These are phyloP conservation scores for Pythium angustatum DNA, from an alignment of 352 stramenopile species.

Conservation along the genomic window DNA sequence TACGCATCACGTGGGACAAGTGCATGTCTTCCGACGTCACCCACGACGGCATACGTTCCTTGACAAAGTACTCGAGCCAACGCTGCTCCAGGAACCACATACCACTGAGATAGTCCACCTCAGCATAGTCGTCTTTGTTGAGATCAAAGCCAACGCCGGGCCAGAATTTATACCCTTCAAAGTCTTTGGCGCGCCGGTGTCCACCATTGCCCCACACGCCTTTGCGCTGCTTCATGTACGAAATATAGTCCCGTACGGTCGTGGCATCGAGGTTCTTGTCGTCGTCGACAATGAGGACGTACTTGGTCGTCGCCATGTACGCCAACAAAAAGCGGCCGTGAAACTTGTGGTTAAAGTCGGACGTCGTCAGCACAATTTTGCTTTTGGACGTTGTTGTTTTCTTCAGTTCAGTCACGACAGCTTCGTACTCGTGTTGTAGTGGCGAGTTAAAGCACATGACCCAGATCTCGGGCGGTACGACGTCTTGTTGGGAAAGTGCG, in stretches of 20 bases:
- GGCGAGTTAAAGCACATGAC: constrained; percentile 67
- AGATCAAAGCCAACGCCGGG: too few relatives aligned
- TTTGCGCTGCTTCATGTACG: constrained; percentile 29
- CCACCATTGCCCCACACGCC: constrained; percentile 61
- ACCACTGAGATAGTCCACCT: constrained; percentile 62
- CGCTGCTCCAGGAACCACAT: constrained; percentile 70
- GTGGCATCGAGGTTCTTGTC: constrained; percentile 26
- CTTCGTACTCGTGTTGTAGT: constrained; percentile 40
- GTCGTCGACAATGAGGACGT: constrained; percentile 32
- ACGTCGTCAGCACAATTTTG: constrained; percentile 27
- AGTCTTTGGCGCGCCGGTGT: constrained; percentile 40
- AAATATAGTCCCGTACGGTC: constrained; percentile 28
- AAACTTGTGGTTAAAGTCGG: constrained; percentile 35
- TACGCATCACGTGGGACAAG: constrained; percentile 59
- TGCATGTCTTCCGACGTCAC: constrained; percentile 63
- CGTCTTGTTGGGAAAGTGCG: constrained; percentile 39
- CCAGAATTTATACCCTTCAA: constrained; percentile 56
- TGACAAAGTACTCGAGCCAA: constrained; percentile 68
- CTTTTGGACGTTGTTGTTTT: not conserved
- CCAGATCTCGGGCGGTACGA: constrained; percentile 50
- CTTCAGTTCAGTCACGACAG: constrained; percentile 31
- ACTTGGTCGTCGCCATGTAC: constrained; percentile 35
- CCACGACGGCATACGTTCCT: constrained; percentile 52
- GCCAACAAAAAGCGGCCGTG: constrained; percentile 32
- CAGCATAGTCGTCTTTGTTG: constrained; percentile 34